Evolutionary conservation across 2,329 filamentous ascomycete species (phyloP).

Genomic region (Penicillium brevicompactum): DNA sequence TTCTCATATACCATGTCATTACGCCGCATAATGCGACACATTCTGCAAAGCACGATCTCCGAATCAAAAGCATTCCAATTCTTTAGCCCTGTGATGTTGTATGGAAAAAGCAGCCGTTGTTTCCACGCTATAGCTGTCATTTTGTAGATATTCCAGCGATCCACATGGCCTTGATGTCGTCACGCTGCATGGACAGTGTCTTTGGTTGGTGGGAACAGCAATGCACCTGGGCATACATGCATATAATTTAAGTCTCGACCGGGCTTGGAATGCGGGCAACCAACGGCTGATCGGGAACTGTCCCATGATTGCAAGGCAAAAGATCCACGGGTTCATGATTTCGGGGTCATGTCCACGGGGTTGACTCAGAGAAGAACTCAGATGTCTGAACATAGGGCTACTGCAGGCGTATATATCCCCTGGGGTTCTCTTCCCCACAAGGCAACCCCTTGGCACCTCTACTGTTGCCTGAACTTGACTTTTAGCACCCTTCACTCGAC

Average conservation of each 20-base stretch:
- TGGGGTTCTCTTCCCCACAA: not conserved
- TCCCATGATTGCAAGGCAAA: not conserved
- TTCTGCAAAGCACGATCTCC: not conserved
- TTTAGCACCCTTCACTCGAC: no score
- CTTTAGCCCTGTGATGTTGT: not conserved
- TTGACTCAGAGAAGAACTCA: not conserved
- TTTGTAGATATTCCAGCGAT: not conserved
- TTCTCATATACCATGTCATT: conserved; percentile 3
- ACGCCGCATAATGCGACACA: conserved; percentile 2
- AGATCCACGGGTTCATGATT: conserved; percentile 1
- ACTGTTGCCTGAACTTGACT: not conserved
- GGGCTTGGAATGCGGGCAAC: conserved; percentile 14
- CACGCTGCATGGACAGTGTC: not conserved
- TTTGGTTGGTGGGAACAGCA: not conserved
- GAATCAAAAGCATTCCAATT: conserved; percentile 4
- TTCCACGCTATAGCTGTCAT: not conserved
- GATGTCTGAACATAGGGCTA: not conserved
- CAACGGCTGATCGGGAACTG: conserved; percentile 8
- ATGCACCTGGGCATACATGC: not conserved
- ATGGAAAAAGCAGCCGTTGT: not conserved
- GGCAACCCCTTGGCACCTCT: conserved; percentile 2
- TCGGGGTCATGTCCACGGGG: not conserved
- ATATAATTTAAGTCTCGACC: conserved; percentile 5
- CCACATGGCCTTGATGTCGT: conserved; percentile 7
- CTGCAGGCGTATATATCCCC: not conserved